Percentiles rank a stretch among this genome's conserved stretches.
Evolutionary conservation across 2,329 filamentous ascomycete species (phyloP).

Genomic region (Penicillium sp.): DNA sequence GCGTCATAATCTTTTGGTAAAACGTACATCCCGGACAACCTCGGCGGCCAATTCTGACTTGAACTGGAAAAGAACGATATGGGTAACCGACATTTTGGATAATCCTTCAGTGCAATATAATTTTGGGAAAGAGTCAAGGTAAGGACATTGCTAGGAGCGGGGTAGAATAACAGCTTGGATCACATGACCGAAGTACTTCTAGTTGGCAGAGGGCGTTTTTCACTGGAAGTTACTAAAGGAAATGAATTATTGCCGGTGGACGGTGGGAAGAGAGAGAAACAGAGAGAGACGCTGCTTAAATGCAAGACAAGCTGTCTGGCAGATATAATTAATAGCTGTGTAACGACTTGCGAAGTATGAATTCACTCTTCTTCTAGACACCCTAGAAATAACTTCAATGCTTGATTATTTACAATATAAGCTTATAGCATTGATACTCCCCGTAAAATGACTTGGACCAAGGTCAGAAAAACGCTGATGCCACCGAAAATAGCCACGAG

Average conservation of each 20-base stretch:
- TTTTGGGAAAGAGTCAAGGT: not conserved
- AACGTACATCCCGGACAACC: conserved; percentile 49
- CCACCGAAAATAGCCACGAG: not conserved
- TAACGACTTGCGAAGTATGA: not conserved
- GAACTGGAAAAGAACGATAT: conserved; percentile 61
- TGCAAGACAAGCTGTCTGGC: not conserved
- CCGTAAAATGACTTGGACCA: not conserved
- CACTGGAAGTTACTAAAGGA: not conserved
- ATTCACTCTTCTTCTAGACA: not conserved
- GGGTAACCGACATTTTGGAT: conserved; percentile 53
- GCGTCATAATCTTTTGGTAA: not conserved
- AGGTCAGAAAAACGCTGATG: not conserved
- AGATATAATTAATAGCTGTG: not conserved
- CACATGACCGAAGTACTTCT: not conserved
- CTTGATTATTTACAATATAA: no score
- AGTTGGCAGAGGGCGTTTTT: not conserved
- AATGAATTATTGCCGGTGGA: not conserved
- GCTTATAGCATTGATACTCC: not conserved
- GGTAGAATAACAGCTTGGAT: not conserved
- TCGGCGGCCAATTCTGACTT: conserved; percentile 44
- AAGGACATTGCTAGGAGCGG: not conserved
- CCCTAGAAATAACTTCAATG: not conserved
- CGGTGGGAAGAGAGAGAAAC: not conserved
- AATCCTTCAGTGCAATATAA: not conserved
- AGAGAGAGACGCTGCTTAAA: not conserved